Conservation (phyloP, 768 basidiomycete genomes). For the Serendipita vermifera region DNA sequence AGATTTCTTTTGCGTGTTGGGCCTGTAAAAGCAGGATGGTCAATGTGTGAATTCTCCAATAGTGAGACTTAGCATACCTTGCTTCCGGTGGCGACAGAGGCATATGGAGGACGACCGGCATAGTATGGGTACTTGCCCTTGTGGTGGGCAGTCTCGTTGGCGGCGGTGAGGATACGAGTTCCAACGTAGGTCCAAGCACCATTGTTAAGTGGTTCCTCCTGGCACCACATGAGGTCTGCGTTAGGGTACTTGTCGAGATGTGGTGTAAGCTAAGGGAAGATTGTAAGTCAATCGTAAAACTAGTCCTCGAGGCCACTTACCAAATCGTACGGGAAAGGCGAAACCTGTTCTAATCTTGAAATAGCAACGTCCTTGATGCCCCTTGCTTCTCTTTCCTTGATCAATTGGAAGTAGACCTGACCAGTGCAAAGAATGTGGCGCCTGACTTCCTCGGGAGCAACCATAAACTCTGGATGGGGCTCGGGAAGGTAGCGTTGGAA, state of each 20-base stretch:
- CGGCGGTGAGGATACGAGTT: conserved; percentile 87
- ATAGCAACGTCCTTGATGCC: conserved; percentile 91
- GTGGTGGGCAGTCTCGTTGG: conserved; percentile 80
- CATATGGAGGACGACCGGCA: conserved; percentile 84
- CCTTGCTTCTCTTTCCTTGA: conserved; percentile 80
- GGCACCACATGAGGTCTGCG: conserved; percentile 85
- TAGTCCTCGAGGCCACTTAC: conserved; percentile 31
- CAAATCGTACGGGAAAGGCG: conserved; percentile 94
- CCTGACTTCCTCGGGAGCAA: conserved; percentile 72
- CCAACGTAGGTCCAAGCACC: conserved; percentile 96
- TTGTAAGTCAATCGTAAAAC: conserved; percentile 11
- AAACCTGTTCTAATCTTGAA: conserved; percentile 86
- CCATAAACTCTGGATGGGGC: conserved; percentile 53
- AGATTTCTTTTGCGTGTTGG: conserved; percentile 86
- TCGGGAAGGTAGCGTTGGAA: conserved; percentile 96
- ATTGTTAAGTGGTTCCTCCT: conserved; percentile 96
- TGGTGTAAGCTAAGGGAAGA: conserved; percentile 53
- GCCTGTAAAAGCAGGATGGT: conserved; percentile 28
- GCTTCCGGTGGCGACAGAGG: conserved; percentile 85
- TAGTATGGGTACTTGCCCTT: conserved; percentile 81
- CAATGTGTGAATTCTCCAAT: neutral
- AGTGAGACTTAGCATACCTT: conserved; percentile 63
- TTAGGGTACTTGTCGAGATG: conserved; percentile 96
- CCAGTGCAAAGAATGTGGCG: conserved; percentile 85
- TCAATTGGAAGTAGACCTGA: conserved; percentile 85